A percentile compares a stretch with the other conserved stretches of the same genome.
Evolutionary conservation across 1,284 basidiomycete species (phyloP).

Genomic region (Fomitopsis schrenkii): DNA sequence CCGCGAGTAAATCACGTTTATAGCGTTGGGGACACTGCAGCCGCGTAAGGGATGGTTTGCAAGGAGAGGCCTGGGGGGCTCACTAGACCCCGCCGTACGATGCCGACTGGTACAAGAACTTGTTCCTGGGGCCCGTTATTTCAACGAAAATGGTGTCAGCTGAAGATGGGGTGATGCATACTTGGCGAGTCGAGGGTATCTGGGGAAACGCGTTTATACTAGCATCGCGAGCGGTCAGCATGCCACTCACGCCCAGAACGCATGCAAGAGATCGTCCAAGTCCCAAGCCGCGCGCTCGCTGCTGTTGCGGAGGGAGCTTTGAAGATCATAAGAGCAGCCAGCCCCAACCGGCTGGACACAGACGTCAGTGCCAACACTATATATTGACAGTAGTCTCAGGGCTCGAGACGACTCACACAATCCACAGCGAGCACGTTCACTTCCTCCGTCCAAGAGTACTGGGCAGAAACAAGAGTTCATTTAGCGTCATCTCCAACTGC

Average conservation of each 20-base stretch:
- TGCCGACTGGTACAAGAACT: slow-evolving; percentile 6
- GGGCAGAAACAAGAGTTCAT: background rate
- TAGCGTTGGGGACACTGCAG: slow-evolving; percentile 2
- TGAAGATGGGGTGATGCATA: background rate
- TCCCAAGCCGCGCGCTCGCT: slow-evolving; percentile 6
- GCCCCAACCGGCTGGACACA: background rate
- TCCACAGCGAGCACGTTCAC: slow-evolving; percentile 5
- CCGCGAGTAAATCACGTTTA: slow-evolving; percentile 1
- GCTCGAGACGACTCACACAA: background rate
- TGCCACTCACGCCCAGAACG: slow-evolving; percentile 2
- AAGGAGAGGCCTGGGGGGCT: background rate
- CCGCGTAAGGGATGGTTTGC: background rate
- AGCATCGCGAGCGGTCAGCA: background rate
- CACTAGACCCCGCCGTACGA: slow-evolving; percentile 5
- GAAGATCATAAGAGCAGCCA: background rate
- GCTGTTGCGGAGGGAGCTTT: slow-evolving; percentile 2
- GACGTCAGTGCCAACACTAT: no score
- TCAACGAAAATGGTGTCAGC: background rate
- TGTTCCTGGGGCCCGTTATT: background rate
- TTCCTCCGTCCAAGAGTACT: slow-evolving; percentile 4
- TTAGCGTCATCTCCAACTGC: background rate
- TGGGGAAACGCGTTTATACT: background rate
- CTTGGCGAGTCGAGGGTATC: slow-evolving; percentile 1
- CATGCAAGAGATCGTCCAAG: slow-evolving; percentile 6
- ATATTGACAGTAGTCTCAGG: background rate